phyloP scores from a whole-genome alignment of 2,329 filamentous ascomycete genomes.

The Cryphonectria naterciae region DNA sequence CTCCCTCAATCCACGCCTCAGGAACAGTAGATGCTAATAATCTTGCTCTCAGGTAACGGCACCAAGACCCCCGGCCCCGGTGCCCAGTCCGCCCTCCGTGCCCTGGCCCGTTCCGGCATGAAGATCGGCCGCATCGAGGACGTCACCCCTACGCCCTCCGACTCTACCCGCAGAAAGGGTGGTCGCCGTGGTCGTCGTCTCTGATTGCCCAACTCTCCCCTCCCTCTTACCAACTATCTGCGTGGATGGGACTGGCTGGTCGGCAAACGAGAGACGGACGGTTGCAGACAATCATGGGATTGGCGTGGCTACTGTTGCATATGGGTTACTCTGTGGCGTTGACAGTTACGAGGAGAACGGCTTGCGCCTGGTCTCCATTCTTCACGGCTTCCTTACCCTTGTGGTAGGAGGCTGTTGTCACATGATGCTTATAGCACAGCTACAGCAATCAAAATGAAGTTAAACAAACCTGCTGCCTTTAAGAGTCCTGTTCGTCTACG shows the following conservation, averaged over 20 bases:
- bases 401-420: slow-evolving; percentile 48
- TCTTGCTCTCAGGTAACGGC: slow-evolving; percentile 74
- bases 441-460: slow-evolving; percentile 37
- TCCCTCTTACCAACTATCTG: neutral
- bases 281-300: slow-evolving; percentile 24
- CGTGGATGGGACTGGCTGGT: slow-evolving; percentile 25
- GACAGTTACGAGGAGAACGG: slow-evolving; percentile 77
- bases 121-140: slow-evolving; percentile 99
- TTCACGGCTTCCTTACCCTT: slow-evolving; percentile 37
- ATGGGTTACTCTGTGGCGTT: slow-evolving; percentile 64
- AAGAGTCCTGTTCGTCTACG: neutral
- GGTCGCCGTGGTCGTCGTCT: slow-evolving; percentile 99
- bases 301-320: slow-evolving; percentile 44
- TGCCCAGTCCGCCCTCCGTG: slow-evolving; percentile 98
- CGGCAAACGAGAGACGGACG: slow-evolving; percentile 14
- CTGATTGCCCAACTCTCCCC: slow-evolving; percentile 59
- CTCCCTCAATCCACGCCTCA: neutral
- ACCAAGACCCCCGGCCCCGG: slow-evolving; percentile 99
- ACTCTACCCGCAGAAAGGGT: slow-evolving; percentile 99
- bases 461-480: slow-evolving; percentile 9
- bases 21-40: slow-evolving; percentile 16
- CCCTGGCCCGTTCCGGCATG: slow-evolving; percentile 98
- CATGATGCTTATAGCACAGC: slow-evolving; percentile 48
- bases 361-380: slow-evolving; percentile 67
- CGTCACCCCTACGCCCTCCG: slow-evolving; percentile 97